phyloP scores from a whole-genome alignment of 31 red algal genomes.

The Asparagopsis taxiformis region DNA sequence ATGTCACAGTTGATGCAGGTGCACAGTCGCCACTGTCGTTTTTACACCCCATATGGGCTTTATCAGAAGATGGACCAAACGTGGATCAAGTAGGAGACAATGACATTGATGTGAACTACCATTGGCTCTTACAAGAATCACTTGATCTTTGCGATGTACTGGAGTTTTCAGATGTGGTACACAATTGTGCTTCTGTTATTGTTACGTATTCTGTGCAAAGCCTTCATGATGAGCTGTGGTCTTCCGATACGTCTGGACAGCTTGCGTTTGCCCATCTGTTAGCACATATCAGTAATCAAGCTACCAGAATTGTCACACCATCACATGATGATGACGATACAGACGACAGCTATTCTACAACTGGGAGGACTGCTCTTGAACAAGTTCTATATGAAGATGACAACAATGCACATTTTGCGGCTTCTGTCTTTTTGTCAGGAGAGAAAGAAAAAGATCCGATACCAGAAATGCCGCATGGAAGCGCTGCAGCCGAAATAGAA shows the following conservation, averaged over 20 bases:
- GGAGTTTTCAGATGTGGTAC: constrained; percentile 29
- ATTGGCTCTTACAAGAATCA: constrained; percentile 49
- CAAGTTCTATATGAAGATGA: constrained; percentile 18
- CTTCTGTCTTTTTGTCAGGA: constrained; percentile 59
- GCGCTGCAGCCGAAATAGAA: too few species aligned
- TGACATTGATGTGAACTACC: constrained; percentile 7
- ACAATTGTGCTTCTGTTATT: constrained; percentile 17
- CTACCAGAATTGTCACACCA: neutral
- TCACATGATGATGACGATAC: neutral
- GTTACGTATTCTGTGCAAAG: constrained; percentile 9
- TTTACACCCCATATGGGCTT: constrained; percentile 18
- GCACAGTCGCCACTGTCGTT: neutral
- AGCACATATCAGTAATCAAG: constrained; percentile 21
- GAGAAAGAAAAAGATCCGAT: constrained; percentile 32
- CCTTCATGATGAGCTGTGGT: constrained; percentile 25
- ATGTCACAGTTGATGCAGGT: neutral
- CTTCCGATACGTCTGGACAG: neutral
- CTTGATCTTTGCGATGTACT: constrained; percentile 56
- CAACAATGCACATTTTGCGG: constrained; percentile 29
- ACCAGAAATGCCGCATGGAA: neutral
- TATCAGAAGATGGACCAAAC: neutral
- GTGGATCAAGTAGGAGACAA: neutral
- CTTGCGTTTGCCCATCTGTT: constrained; percentile 48
- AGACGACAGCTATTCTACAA: neutral
- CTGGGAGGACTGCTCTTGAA: constrained; percentile 10